Percentiles rank a stretch among this genome's conserved stretches.
Evolutionary conservation across 176 grass and related monocot genomes (phyloP).

Genomic region (Phoenix roebelenii): DNA sequence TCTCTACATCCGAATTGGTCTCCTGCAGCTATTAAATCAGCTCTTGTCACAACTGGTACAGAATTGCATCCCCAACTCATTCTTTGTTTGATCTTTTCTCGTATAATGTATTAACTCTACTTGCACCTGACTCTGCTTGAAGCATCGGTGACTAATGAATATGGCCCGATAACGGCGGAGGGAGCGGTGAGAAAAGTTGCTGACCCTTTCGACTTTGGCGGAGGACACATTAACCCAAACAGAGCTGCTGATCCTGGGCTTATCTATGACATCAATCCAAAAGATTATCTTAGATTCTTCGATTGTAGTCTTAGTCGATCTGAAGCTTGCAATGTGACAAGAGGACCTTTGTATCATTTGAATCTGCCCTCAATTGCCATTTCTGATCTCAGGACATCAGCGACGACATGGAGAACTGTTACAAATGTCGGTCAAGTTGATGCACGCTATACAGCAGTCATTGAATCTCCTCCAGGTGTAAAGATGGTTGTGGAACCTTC

Average conservation of each 20-base stretch:
- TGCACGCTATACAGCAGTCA: slow-evolving; percentile 21
- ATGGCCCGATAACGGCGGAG: slow-evolving; percentile 32
- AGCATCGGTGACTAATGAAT: slow-evolving; percentile 34
- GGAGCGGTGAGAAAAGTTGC: slow-evolving; percentile 35
- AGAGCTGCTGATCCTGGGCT: slow-evolving; percentile 43
- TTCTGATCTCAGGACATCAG: slow-evolving; percentile 31
- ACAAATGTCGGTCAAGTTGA: slow-evolving; percentile 44
- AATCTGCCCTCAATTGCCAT: slow-evolving; percentile 50
- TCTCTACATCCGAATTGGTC: too few relatives aligned
- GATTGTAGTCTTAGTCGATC: slow-evolving; percentile 9
- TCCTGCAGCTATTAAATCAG: slow-evolving; percentile 51
- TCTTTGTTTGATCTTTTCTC: neutral
- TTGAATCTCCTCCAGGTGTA: slow-evolving; percentile 30
- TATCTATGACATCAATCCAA: slow-evolving; percentile 40
- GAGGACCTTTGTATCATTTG: slow-evolving; percentile 15
- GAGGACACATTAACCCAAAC: slow-evolving; percentile 35
- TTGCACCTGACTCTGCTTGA: neutral
- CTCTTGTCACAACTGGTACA: slow-evolving; percentile 48
- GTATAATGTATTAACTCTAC: too few relatives aligned
- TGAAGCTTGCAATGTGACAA: neutral
- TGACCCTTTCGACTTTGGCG: slow-evolving; percentile 65
- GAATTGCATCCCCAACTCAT: neutral
- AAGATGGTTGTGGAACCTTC: slow-evolving; percentile 30
- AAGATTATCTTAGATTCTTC: slow-evolving; percentile 37
- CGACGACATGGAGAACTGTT: slow-evolving; percentile 27